Conservation (phyloP, 78 protist genomes). For the Tieghemostelium lacteum region DNA sequence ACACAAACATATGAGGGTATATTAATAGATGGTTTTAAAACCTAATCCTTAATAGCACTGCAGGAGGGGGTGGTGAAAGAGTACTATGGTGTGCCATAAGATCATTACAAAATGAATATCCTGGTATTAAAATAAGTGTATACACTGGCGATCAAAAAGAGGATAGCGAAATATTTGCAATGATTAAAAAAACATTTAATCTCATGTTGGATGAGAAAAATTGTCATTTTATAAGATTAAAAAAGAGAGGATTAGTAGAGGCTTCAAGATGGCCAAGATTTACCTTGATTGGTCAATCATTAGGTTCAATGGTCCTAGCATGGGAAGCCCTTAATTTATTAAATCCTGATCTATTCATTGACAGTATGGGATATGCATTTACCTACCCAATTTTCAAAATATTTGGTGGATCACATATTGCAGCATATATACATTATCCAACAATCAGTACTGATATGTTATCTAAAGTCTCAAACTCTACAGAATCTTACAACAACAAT, state of each 20-base stretch:
- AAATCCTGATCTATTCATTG: constrained; percentile 82
- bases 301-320: constrained; percentile 76
- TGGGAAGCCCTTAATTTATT: constrained; percentile 60
- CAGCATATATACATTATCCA: constrained; percentile 96
- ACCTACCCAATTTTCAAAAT: constrained; percentile 83
- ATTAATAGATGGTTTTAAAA: neutral
- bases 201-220: constrained; percentile 39
- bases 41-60: constrained; percentile 41
- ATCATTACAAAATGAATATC: constrained; percentile 50
- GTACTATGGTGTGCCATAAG: constrained; percentile 87
- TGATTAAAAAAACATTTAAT: constrained; percentile 42
- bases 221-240: constrained; percentile 56
- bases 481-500: constrained; percentile 31
- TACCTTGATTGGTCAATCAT: constrained; percentile 76
- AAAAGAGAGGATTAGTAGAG: constrained; percentile 69
- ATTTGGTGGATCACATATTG: constrained; percentile 80
- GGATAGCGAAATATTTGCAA: constrained; percentile 29
- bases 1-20: neutral
- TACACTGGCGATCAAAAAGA: constrained; percentile 51
- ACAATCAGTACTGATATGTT: constrained; percentile 89
- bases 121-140: constrained; percentile 18
- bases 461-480: neutral
- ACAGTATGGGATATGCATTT: constrained; percentile 93
- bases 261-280: constrained; percentile 63
- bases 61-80: constrained; percentile 93